A percentile compares a stretch with the other conserved stretches of the same genome.
These are phyloP conservation scores for Phylloporus arenicola DNA, from an alignment of 768 basidiomycete genomes.

Conservation along the genomic window DNA sequence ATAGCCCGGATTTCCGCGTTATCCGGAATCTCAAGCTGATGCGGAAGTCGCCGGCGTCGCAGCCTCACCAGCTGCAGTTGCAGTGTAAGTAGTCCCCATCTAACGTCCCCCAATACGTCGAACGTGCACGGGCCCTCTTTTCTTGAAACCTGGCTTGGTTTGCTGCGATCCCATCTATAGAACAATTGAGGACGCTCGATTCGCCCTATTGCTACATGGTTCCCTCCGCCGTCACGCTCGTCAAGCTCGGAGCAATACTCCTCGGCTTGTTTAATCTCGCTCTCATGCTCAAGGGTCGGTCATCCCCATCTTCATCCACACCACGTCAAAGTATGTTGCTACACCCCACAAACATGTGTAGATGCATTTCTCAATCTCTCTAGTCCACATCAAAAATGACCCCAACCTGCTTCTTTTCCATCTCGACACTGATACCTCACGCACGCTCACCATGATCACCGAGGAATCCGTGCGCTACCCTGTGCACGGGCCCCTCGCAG, in stretches of 20 bases:
- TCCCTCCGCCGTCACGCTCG: slow-evolving; percentile 12
- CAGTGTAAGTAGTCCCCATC: too few relatives aligned
- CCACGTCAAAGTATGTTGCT: slow-evolving; percentile 13
- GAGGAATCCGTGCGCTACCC: slow-evolving; percentile 25
- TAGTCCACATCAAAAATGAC: slow-evolving; percentile 11
- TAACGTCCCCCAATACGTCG: too few relatives aligned
- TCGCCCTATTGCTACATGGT: not conserved
- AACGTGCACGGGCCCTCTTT: too few relatives aligned
- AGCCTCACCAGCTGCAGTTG: not conserved
- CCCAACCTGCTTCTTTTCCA: slow-evolving; percentile 13
- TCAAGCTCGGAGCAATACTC: slow-evolving; percentile 17
- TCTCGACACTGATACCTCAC: slow-evolving; percentile 7
- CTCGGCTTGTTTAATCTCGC: slow-evolving; percentile 18
- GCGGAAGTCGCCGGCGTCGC: not conserved
- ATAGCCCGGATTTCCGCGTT: not conserved
- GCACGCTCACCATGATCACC: slow-evolving; percentile 11
- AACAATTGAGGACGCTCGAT: too few relatives aligned
- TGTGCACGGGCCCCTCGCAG: slow-evolving; percentile 18
- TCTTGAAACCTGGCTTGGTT: too few relatives aligned
- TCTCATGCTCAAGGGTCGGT: slow-evolving; percentile 2
- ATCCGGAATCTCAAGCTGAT: not conserved
- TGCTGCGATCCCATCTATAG: too few relatives aligned
- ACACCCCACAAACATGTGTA: not conserved
- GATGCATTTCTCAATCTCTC: not conserved
- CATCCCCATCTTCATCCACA: not conserved